Base-by-base conservation (phyloP, 2,329 filamentous ascomycete species). In the Talaromyces sp. region DNA sequence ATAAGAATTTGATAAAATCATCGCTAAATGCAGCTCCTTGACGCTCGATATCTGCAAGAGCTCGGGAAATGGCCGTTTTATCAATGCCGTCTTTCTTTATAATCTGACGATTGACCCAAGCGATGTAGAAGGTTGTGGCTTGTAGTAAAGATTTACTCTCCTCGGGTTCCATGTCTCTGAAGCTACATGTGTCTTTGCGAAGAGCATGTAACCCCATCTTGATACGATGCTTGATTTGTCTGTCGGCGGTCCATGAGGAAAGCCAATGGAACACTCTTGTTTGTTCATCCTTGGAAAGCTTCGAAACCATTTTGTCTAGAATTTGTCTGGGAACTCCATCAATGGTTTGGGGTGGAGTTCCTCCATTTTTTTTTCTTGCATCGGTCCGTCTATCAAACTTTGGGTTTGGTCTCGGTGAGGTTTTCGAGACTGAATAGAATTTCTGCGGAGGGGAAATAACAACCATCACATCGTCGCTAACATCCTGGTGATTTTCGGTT, bases 281-380 rank as follows among this genome's bases (percentile, higher is more conserved):
- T 22, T 60, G 43, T 41, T 49, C 52, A 10, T 35, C 22, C 24
- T 49, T 22, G 22, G 59, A 52, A 52, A 62, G 41, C 19, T 27
- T n/a, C 13, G n/a, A 19, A 11, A 66, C 43, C 64, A 66, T 59
- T 49, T 39, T 35, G 22, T 65, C 66, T 39, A 66, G 19, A 37
- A 52, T 22, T 33, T 35, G 33, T 63, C 60, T 54, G n/a, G 41
- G 31, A 19, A 35, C 35, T 8, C 47, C 24, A 37, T 1, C 13
- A 35, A 11, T 10, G 27, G n/a, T 19, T 31, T 43, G 39, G 19
- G 50, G 9, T 11, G 8, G 35, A 35, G 16, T 7, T 6, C 1
- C 37, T 37, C 31, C 16, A 22, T 33, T 63, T 37, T 10, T 62
- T 35, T 22, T 27, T 24, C 41, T 56, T 14, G 31, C 37, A 5